Evolutionary conservation across 192 early-diverging fungal genomes (phyloP).

Genomic region (Endogone sp.): DNA sequence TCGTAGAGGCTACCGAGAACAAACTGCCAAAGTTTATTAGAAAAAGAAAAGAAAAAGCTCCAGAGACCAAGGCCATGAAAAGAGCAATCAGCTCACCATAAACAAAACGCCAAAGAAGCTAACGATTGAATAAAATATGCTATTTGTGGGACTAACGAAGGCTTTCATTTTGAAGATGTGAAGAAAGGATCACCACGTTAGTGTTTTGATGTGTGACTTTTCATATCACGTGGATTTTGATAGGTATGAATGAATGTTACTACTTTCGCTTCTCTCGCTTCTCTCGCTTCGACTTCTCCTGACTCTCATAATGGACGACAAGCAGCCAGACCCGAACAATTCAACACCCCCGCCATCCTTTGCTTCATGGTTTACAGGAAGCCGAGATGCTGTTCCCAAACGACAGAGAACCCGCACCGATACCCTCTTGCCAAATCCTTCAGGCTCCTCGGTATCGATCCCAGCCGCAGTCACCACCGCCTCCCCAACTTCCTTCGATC

Average conservation of each 20-base stretch:
- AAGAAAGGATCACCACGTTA: background rate
- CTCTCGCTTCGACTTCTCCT: too few species aligned
- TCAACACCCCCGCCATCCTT: background rate
- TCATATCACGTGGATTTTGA: too few species aligned
- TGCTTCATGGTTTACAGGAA: background rate
- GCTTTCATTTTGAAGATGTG: background rate
- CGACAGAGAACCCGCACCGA: background rate
- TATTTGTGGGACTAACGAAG: background rate
- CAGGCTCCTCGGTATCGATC: background rate
- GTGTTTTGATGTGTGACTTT: too few species aligned
- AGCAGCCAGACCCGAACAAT: background rate
- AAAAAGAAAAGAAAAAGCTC: too few species aligned
- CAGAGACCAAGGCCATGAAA: background rate
- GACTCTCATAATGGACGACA: background rate
- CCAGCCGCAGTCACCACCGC: background rate
- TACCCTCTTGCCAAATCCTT: background rate
- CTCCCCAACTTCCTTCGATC: background rate
- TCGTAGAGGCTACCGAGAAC: constrained; percentile 38
- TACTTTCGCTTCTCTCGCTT: too few species aligned
- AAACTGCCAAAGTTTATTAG: constrained; percentile 14
- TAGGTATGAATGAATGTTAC: too few species aligned
- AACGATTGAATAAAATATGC: background rate
- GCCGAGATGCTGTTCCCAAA: background rate
- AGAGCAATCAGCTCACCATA: background rate
- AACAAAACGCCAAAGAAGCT: background rate